A percentile compares a stretch with the other conserved stretches of the same genome.
These are phyloP conservation scores for Coemansia sp. DNA, from an alignment of 192 early-diverging fungal genomes.

Conservation along the genomic window DNA sequence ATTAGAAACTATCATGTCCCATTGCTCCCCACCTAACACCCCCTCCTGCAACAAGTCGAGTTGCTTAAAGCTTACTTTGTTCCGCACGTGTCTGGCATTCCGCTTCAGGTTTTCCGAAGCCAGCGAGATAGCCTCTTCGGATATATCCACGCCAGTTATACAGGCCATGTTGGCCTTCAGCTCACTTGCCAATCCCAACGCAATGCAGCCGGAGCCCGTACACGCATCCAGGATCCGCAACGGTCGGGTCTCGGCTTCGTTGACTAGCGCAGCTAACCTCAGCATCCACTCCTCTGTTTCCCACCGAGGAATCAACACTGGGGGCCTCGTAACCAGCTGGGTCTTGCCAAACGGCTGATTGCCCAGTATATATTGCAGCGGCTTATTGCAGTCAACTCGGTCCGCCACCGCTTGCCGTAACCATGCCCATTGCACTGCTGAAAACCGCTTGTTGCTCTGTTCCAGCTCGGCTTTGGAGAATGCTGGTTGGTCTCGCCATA, in stretches of 20 bases:
- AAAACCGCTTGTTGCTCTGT: conserved; percentile 17
- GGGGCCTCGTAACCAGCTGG: conserved; percentile 66
- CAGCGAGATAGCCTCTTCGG: conserved; percentile 60
- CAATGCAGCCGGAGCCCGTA: conserved; percentile 84
- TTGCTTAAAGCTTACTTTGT: conserved; percentile 49
- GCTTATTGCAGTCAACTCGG: conserved; percentile 66
- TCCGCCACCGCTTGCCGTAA: conserved; percentile 56
- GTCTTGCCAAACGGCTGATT: conserved; percentile 82
- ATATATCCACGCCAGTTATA: conserved; percentile 67
- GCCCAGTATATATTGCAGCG: conserved; percentile 91
- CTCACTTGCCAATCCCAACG: conserved; percentile 65
- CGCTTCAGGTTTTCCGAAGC: conserved; percentile 56
- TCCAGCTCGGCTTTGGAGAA: conserved; percentile 22
- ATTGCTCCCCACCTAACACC: conserved; percentile 6
- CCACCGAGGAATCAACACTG: conserved; percentile 85
- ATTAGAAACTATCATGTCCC: conserved; percentile 82
- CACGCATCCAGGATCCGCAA: conserved; percentile 82
- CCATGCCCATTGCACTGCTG: conserved; percentile 49
- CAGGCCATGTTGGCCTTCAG: conserved; percentile 47
- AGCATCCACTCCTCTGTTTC: conserved; percentile 95
- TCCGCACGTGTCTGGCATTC: conserved; percentile 25
- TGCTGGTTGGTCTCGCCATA: conserved; percentile 48
- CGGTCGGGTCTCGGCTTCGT: conserved; percentile 12
- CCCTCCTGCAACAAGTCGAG: conserved; percentile 37
- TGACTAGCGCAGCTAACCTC: conserved; percentile 55